phyloP scores from a whole-genome alignment of 2,329 filamentous ascomycete genomes.

The Aspergillus vadensis region DNA sequence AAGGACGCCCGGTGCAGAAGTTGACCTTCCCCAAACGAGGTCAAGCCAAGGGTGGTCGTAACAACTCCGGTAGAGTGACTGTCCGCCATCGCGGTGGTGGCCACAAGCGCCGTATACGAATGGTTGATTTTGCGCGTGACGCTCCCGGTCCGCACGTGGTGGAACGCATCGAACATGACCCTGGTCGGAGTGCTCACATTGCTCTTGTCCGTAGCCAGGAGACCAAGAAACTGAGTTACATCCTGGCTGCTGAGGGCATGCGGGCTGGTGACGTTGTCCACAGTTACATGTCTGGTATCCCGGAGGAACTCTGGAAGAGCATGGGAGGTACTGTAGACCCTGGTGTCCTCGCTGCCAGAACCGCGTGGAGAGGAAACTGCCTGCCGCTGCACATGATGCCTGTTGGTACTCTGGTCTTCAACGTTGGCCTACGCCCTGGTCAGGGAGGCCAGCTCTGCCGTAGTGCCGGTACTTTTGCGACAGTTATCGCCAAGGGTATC shows the following conservation, averaged over 20 bases:
- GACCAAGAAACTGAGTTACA: conserved; percentile 80
- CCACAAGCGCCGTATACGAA: conserved; percentile 86
- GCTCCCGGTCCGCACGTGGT: conserved; percentile 81
- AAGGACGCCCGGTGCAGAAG: conserved; percentile 77
- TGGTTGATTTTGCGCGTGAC: conserved; percentile 81
- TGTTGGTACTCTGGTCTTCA: conserved; percentile 88
- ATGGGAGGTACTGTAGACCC: conserved; percentile 95
- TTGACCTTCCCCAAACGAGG: conserved; percentile 93
- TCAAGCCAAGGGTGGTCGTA: conserved; percentile 88
- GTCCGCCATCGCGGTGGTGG: conserved; percentile 92
- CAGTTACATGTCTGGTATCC: conserved; percentile 88
- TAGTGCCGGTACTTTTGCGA: conserved; percentile 88
- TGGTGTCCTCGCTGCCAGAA: conserved; percentile 92
- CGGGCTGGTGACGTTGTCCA: conserved; percentile 87
- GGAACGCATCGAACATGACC: conserved; percentile 94
- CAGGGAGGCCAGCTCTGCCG: conserved; percentile 87
- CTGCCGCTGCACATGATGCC: conserved; percentile 94
- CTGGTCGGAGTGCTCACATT: conserved; percentile 88
- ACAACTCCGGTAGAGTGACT: conserved; percentile 81
- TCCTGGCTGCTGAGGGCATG: conserved; percentile 93
- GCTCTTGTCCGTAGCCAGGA: conserved; percentile 77
- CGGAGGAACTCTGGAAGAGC: conserved; percentile 77
- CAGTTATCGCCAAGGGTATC: conserved; percentile 82
- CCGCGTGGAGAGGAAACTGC: conserved; percentile 92
- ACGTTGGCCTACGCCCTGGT: conserved; percentile 73